Evolutionary conservation across 345 rosid species (phyloP).

Genomic region (Brassica rapa): DNA sequence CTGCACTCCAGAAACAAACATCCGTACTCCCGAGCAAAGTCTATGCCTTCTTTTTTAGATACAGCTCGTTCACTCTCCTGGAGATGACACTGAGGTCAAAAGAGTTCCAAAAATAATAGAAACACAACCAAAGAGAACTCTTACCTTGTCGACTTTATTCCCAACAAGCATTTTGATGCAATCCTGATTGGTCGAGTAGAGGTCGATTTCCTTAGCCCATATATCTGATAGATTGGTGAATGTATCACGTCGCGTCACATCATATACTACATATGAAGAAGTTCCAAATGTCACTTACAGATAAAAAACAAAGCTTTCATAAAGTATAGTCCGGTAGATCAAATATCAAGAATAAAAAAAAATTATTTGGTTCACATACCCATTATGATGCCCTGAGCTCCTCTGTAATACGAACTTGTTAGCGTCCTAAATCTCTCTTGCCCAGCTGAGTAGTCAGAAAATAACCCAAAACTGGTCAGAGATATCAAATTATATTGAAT

Average conservation of each 20-base stretch:
- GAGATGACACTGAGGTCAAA: constrained; percentile 12
- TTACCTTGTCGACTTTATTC: constrained; percentile 92
- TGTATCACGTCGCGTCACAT: constrained; percentile 86
- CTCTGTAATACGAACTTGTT: constrained; percentile 93
- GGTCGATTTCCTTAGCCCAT: constrained; percentile 95
- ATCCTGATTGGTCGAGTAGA: constrained; percentile 88
- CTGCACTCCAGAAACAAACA: constrained; percentile 95
- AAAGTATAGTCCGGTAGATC: background rate
- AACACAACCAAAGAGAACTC: background rate
- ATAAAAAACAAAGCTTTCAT: background rate
- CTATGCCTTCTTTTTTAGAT: constrained; percentile 80
- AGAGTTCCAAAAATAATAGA: background rate
- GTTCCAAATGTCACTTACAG: constrained; percentile 2
- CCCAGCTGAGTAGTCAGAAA: constrained; percentile 64
- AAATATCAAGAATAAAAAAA: background rate
- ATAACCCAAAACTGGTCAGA: background rate
- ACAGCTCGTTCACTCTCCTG: constrained; percentile 97
- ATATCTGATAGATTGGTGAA: constrained; percentile 85
- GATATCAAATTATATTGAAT: background rate
- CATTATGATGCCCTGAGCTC: constrained; percentile 94
- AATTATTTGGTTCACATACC: constrained; percentile 44
- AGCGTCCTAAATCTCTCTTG: constrained; percentile 96
- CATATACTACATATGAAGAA: constrained; percentile 58
- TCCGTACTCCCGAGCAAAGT: constrained; percentile 88
- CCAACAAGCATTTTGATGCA: constrained; percentile 98